These are phyloP conservation scores for Hanseniaspora lachancei DNA, from an alignment of 805 yeast species.

Conservation along the genomic window DNA sequence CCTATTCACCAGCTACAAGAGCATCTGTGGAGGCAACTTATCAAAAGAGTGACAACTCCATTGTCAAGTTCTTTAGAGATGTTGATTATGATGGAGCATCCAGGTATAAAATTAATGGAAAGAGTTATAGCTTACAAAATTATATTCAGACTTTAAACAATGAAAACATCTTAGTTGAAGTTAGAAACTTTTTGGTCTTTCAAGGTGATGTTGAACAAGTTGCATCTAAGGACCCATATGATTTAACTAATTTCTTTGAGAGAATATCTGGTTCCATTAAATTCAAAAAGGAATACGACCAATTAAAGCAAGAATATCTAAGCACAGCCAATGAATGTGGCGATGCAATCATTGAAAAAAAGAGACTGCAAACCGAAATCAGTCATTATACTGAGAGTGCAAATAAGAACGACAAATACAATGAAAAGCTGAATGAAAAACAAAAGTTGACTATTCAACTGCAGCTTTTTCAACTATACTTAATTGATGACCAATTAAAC, in stretches of 20 bases:
- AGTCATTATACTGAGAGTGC: slow-evolving; percentile 68
- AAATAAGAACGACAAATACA: slow-evolving; percentile 55
- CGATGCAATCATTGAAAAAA: slow-evolving; percentile 51
- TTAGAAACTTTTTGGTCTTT: slow-evolving; percentile 81
- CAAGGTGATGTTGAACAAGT: slow-evolving; percentile 95
- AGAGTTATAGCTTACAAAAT: slow-evolving; percentile 45
- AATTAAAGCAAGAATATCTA: slow-evolving; percentile 49
- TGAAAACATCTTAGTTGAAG: slow-evolving; percentile 76
- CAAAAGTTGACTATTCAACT: slow-evolving; percentile 34
- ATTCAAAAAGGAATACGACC: slow-evolving; percentile 51
- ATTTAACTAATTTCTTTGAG: slow-evolving; percentile 63
- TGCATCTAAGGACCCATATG: slow-evolving; percentile 73
- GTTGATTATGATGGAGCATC: slow-evolving; percentile 48
- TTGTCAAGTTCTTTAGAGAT: slow-evolving; percentile 49
- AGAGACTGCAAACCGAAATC: slow-evolving; percentile 58
- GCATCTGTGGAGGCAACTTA: slow-evolving; percentile 76
- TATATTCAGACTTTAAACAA: slow-evolving; percentile 54
- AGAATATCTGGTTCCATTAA: slow-evolving; percentile 73
- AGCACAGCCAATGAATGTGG: slow-evolving; percentile 52
- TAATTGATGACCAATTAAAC: slow-evolving; percentile 34
- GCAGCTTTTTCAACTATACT: slow-evolving; percentile 53
- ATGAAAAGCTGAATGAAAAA: slow-evolving; percentile 39
- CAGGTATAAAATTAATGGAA: slow-evolving; percentile 53
- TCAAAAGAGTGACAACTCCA: slow-evolving; percentile 36
- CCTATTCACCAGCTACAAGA: slow-evolving; percentile 26